Base-by-base conservation (phyloP, 1,284 basidiomycete genomes). In the Fomitopsis pinicola region DNA sequence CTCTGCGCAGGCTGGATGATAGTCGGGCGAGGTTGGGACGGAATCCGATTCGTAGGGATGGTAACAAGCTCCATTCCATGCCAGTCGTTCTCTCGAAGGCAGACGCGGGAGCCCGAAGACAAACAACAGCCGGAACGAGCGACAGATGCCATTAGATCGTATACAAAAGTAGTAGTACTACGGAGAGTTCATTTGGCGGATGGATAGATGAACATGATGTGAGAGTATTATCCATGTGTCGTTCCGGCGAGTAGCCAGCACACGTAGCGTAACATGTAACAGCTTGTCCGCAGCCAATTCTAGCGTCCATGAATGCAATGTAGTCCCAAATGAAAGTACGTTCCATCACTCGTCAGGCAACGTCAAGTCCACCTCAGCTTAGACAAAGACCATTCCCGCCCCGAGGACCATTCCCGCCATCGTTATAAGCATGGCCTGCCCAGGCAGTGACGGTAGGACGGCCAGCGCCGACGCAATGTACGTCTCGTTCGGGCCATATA, bases 401-500 rank as follows among this genome's bases (percentile, higher is more conserved):
- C 83, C 84, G 30, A 82, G 71, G 5, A 77, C 68, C 33, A 79
- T 70, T 5, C 78, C 80, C 19, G 76, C 75, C 26, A 81, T 57
- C 3, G 76, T 74, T 14, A 79, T 73, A 35, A 79, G 58, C 33
- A 80, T 36, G 5, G 75, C 71, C 62, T 80, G 81, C 50, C 69
- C 62, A 46, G n/a, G 53, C 26, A 52, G 42, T 22, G 42, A 26
- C 7, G 56, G 28, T 30, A 68, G 62, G 42, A 86, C 74, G 2
- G 77, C 72, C 4, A 75, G 65, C 12, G 83, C 88, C n/a, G 77
- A 81, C 19, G 87, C 80, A 63, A 83, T 85, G 72, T 84, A 89
- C 59, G 77, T 70, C 65, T 91, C 88, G 57, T 78, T 76, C 44
- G 89, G 89, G 30, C 89, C 88, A 64, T 79, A 86, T 36, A 80